Percentiles rank a stretch among this genome's conserved stretches.
Conservation (phyloP, 371 early-diverging fungal genomes). For the Thermomucor indicae-seudaticae region DNA sequence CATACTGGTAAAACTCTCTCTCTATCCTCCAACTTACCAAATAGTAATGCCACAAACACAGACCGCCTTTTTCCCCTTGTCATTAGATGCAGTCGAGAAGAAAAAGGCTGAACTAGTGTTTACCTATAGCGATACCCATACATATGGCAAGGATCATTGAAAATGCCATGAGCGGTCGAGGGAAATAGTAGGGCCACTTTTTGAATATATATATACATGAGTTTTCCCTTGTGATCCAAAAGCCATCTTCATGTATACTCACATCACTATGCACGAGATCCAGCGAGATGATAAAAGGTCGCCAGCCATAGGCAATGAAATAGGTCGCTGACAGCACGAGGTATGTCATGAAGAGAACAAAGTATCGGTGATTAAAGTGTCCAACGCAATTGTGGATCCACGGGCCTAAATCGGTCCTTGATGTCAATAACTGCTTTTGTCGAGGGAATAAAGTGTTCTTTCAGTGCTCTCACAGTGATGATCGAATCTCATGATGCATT, state of each 20-base stretch:
- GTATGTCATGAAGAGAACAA: conserved; percentile 74
- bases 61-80: too few species aligned
- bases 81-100: too few species aligned
- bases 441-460: too few species aligned
- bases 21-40: conserved; percentile 27
- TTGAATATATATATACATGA: background rate
- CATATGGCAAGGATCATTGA: conserved; percentile 53
- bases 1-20: background rate
- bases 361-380: conserved; percentile 78
- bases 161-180: conserved; percentile 54
- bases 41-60: conserved; percentile 62
- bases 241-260: conserved; percentile 10
- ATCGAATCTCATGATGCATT: conserved; percentile 75
- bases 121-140: conserved; percentile 55
- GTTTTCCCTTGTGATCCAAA: too few species aligned
- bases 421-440: too few species aligned
- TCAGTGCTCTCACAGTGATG: conserved; percentile 52
- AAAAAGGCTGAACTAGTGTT: conserved; percentile 29
- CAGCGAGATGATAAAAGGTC: conserved; percentile 51
- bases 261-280: conserved; percentile 44
- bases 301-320: conserved; percentile 57
- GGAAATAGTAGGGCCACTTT: conserved; percentile 62
- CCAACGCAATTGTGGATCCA: conserved; percentile 87
- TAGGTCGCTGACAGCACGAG: conserved; percentile 57
- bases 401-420: conserved; percentile 36